Conservation (phyloP, 345 rosid genomes). For the Ailanthus altissimus region DNA sequence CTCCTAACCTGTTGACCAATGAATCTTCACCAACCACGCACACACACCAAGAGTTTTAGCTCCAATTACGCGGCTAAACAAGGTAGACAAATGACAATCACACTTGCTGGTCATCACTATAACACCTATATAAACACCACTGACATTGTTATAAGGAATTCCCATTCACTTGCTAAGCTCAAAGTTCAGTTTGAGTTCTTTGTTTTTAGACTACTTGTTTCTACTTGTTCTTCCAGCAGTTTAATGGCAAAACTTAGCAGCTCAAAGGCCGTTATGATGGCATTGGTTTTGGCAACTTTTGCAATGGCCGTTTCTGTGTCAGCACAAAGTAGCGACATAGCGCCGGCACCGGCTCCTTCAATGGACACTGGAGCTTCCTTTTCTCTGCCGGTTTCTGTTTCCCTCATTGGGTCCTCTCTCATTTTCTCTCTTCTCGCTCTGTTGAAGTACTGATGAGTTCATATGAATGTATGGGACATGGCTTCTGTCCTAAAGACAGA, state of each 20-base stretch:
- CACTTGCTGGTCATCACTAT: not conserved
- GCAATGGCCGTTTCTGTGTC: not conserved
- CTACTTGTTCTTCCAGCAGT: not conserved
- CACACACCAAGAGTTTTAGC: not conserved
- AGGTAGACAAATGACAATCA: too few species aligned
- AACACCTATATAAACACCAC: not conserved
- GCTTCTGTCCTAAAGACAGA: too few species aligned
- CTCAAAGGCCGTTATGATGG: constrained; percentile 1
- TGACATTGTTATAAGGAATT: not conserved
- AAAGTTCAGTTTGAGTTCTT: not conserved
- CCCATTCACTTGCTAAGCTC: not conserved
- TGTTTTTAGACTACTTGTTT: not conserved
- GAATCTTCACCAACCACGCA: not conserved
- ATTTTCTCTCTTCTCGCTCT: constrained; percentile 27
- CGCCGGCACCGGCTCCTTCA: constrained; percentile 19
- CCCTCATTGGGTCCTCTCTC: constrained; percentile 18
- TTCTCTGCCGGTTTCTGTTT: constrained; percentile 15
- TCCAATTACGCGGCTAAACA: not conserved
- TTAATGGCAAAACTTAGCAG: constrained; percentile 7
- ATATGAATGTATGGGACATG: too few species aligned
- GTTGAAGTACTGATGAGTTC: constrained; percentile 14
- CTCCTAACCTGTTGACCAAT: not conserved
- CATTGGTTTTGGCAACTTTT: not conserved
- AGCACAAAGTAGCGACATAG: not conserved
- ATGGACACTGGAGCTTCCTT: constrained; percentile 21